phyloP scores from a whole-genome alignment of 805 yeast genomes.

The Zygosaccharomyces kombuchaensis region DNA sequence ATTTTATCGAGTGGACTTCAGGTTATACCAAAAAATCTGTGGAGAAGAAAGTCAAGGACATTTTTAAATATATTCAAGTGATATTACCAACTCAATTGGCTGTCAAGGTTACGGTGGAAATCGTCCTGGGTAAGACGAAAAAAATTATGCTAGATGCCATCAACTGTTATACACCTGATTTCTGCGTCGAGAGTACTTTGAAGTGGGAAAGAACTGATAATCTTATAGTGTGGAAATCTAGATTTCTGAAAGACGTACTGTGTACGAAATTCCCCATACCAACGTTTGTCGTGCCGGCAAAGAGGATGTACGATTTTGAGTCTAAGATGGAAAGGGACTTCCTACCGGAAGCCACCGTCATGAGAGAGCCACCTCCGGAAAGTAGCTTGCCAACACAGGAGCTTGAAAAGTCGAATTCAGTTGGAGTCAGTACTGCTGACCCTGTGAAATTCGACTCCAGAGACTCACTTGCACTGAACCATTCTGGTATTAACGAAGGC shows the following conservation, averaged over 20 bases:
- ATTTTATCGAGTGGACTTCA: conserved; percentile 27
- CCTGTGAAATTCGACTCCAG: conserved; percentile 2
- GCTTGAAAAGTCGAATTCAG: not conserved
- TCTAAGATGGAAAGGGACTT: conserved; percentile 15
- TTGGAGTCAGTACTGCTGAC: not conserved
- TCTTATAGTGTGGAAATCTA: conserved; percentile 27
- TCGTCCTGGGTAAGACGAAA: conserved; percentile 29
- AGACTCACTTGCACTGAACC: not conserved
- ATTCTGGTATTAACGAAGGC: not conserved
- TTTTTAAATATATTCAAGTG: conserved; percentile 22
- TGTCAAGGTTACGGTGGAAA: conserved; percentile 34
- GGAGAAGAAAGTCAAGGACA: conserved; percentile 21
- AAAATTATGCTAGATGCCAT: conserved; percentile 28
- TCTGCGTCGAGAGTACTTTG: conserved; percentile 26
- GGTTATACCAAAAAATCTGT: conserved; percentile 30
- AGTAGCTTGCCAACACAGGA: not conserved
- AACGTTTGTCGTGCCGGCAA: conserved; percentile 29
- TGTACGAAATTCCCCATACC: conserved; percentile 30
- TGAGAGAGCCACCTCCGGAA: not conserved
- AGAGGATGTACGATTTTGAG: conserved; percentile 29
- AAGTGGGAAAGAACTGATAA: conserved; percentile 24
- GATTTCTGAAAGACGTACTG: conserved; percentile 24
- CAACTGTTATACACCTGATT: conserved; percentile 33
- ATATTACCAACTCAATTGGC: conserved; percentile 20
- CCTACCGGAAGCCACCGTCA: not conserved